Conservation (phyloP, 2,329 filamentous ascomycete species). For the Amauroascus niger region DNA sequence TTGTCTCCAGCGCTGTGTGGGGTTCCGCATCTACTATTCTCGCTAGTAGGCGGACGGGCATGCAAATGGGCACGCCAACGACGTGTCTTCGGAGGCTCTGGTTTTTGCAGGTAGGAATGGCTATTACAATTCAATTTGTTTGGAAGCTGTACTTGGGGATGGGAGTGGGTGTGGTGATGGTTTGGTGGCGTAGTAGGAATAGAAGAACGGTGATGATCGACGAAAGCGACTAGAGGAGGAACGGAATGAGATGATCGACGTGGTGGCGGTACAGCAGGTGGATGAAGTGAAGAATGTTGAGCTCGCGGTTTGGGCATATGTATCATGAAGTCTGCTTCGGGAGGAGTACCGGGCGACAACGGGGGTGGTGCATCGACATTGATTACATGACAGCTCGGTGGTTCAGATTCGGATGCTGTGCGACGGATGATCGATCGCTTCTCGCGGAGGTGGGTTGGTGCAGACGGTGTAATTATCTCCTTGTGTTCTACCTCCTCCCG, state of each 20-base stretch:
- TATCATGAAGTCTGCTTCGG: not conserved
- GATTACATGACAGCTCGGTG: not conserved
- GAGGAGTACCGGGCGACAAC: not conserved
- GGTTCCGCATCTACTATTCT: constrained; percentile 4
- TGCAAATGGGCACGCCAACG: constrained; percentile 31
- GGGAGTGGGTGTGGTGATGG: constrained; percentile 9
- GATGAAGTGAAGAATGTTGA: constrained; percentile 16
- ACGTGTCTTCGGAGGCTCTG: constrained; percentile 35
- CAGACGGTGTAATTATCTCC: not conserved
- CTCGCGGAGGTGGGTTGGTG: not conserved
- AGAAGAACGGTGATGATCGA: constrained; percentile 14
- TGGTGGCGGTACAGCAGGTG: constrained; percentile 36
- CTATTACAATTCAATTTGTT: constrained; percentile 22
- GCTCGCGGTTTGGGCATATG: constrained; percentile 1
- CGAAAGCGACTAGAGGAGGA: constrained; percentile 16
- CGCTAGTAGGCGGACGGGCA: constrained; percentile 2
- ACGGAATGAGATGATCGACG: constrained; percentile 30
- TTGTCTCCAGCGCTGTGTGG: constrained; percentile 4
- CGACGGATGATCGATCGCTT: constrained; percentile 3
- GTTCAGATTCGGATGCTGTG: constrained; percentile 12
- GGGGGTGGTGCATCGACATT: not conserved
- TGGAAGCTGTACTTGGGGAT: constrained; percentile 5
- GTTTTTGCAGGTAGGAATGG: constrained; percentile 22
- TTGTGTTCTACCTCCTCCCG: constrained; percentile 20
- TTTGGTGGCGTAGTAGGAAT: constrained; percentile 13